Base-by-base conservation (phyloP, 2,329 filamentous ascomycete genomes). In the Colletotrichum karsti region DNA sequence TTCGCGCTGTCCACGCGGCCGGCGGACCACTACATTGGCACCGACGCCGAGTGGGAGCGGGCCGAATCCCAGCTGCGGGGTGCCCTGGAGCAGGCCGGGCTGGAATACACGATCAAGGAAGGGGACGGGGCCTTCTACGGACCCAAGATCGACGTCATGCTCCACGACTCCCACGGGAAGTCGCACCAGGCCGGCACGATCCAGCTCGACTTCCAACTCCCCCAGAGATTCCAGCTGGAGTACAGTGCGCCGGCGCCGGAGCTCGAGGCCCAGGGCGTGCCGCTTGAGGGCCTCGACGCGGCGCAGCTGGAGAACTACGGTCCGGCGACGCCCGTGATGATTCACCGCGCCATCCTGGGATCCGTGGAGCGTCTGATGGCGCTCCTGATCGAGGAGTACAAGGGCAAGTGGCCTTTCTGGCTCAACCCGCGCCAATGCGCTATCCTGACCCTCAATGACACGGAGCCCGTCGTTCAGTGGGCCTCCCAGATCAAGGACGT, bases 71-170 rank as follows among this genome's bases (percentile, higher is more conserved):
- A 78, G 9, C 67, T 84, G 59, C 77, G 75, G 63, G 75, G 79
- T 53, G 82, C 82, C 1, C 71, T 83, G 1, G 88, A 91, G 63
- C 89, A 93, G 72, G 94, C 93, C 13, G 91, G 90, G 9, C 87
- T 89, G 73, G 81, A 87, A 37, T 97, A 93, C 92, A 87, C 86
- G 2, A 72, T 95, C 64, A 95, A 94, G 70, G 87, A 91, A 73
- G 93, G 93, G 10, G 94, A 97, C 68, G 94, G 94, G 13, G 94
- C 94, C 4, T 97, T 97, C 75, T 97, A 97, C 74, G 94, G 94
- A 0, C 94, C 94, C 33, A 97, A 97, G 81, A 97, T 97, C 71
- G 94, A 97, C 75, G 92, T 97, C 48, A 89, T 97, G 41, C 80
- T 97, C 50, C 89, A 87, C 69, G 94, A 97, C 75, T 91, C 91